Base-by-base conservation (phyloP, 2,329 filamentous ascomycete genomes). In the Phaeosphaeria sp. region DNA sequence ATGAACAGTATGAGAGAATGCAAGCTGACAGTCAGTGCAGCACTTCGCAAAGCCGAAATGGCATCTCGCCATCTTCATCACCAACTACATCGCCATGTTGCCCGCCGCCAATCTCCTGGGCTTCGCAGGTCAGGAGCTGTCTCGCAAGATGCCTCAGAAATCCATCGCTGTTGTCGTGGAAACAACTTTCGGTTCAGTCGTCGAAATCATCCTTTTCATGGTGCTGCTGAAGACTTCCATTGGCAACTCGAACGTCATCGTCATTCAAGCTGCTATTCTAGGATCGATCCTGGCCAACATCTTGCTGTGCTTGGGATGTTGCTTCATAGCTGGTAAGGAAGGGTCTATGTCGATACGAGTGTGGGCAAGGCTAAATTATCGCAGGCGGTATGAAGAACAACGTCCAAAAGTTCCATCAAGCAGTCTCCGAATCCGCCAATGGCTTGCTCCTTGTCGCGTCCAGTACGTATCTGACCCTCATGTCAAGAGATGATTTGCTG, bases 141-240 rank as follows among this genome's bases (percentile, higher is more conserved):
- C 89, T 1, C 84, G 88, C 59, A 94, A 94, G 77, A 77, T 94
- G 55, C 90, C 90, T 30, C 67, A 71, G 40, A 91, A 91, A 68
- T 90, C 92, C 8, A 77, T 88, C 49, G 89, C 88, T 24, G 83
- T 91, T 11, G 74, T 91, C 44, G 60, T 85, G 9, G 84, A 86
- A 66, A 85, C 82, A 1, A 82, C 82, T 0, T 76, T 93, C 51
- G 91, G 90, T 2, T 91, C 90, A 0, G 78, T 93, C 9, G 91
- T 95, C 51, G 92, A 96, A 73, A 89, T 96, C 55, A 86, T 96
- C 47, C 80, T 96, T 27, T 95, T 96, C 77, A 89, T 94, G 81
- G 85, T 93, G 2, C 79, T 96, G 45, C 82, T 95, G 47, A 78
- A 79, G 59, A 83, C 79, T 81, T 74, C 68, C n/a, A 48, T 52